These are phyloP conservation scores for Leccinum obscurum DNA, from an alignment of 768 basidiomycete genomes.

Conservation along the genomic window DNA sequence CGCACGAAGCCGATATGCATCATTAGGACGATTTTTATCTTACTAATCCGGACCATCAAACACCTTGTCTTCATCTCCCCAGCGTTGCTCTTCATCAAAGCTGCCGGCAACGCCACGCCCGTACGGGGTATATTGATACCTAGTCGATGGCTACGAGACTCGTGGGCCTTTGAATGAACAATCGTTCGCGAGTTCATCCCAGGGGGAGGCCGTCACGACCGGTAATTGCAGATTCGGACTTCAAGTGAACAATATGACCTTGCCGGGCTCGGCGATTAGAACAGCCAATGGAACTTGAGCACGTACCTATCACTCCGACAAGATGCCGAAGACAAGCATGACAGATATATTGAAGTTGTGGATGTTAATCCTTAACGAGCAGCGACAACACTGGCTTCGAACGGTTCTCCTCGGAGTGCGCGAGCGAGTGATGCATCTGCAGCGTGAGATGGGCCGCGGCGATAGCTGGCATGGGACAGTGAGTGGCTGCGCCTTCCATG, in stretches of 20 bases:
- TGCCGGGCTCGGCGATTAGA: slow-evolving; percentile 16
- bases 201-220: slow-evolving; percentile 4
- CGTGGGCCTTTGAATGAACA: background rate
- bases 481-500: slow-evolving; percentile 13
- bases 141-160: background rate
- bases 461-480: slow-evolving; percentile 17
- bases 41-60: slow-evolving; percentile 19
- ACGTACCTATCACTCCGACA: slow-evolving; percentile 12
- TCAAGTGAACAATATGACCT: slow-evolving; percentile 18
- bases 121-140: background rate
- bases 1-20: slow-evolving; percentile 22
- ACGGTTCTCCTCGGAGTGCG: slow-evolving; percentile 28
- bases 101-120: slow-evolving; percentile 19
- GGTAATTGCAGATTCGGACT: slow-evolving; percentile 4
- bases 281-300: slow-evolving; percentile 8
- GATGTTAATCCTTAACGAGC: slow-evolving; percentile 26
- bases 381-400: slow-evolving; percentile 7
- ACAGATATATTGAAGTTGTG: slow-evolving; percentile 12
- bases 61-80: slow-evolving; percentile 7
- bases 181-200: background rate
- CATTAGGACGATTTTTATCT: slow-evolving; percentile 16
- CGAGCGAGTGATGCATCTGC: slow-evolving; percentile 5
- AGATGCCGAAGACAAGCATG: slow-evolving; percentile 9
- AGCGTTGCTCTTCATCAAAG: slow-evolving; percentile 6
- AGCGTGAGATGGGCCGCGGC: slow-evolving; percentile 26